Base-by-base conservation (phyloP, 805 yeast species). In the Starmerella vitae region DNA sequence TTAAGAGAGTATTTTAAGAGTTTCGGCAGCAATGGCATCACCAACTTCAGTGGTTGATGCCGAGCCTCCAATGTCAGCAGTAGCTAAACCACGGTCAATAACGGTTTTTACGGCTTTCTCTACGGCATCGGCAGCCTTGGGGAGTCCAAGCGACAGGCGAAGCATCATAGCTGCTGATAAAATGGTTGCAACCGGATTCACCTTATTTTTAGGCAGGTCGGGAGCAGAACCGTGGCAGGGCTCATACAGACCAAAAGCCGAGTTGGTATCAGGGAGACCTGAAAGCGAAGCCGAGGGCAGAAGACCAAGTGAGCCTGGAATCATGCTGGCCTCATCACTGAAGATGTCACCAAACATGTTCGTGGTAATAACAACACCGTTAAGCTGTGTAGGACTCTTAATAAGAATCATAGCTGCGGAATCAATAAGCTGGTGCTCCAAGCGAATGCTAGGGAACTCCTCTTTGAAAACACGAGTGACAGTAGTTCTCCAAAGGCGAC, bases 151-250 rank as follows among this genome's bases (percentile, higher is more conserved):
- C 15, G 96, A 85, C 47, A 91, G 72, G 55, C 88, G 75, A 64
- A 91, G 72, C 97, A 91, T 91, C 93, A 91, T 81, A 24, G 97
- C 97, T 10, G 83, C 93, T 20, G 96, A 85, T 55, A 91, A 71
- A 52, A 88, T 86, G 19, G 96, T 83, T 37, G 97, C 98, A 42
- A 88, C 64, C 37, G 98, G 98, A 64, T 88, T 88, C 43, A 86
- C 98, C 65, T 82, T 79, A 59, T 84, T 83, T 44, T 64, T 67
- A 37, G 78, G 76, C 57, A 88, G 74, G 61, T 88, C 98, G 37
- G 98, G 98, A 26, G 98, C 98, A 34, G 95, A 79, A 34, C 98
- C 98, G 60, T 88, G 98, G 58, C 96, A 88, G 50, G 98, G 97
- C 66, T 91, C 98, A 60, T 91, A 91, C 48, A 91, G 68, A 43